Conservation (phyloP, 805 yeast genomes). For the Spathaspora arborariae region DNA sequence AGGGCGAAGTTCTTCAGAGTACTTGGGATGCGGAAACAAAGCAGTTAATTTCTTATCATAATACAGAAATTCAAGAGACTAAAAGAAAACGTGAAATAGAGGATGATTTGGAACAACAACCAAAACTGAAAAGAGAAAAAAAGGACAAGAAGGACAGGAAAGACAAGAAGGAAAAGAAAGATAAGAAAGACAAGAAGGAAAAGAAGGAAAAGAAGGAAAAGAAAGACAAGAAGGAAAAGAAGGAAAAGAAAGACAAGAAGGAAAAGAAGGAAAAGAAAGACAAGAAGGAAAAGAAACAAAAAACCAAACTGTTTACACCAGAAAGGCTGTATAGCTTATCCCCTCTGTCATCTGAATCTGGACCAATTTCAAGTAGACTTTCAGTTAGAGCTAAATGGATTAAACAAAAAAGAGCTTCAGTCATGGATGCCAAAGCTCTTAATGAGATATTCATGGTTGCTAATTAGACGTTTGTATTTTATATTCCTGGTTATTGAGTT, state of each 20-base stretch:
- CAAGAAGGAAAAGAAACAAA: constrained; percentile 9
- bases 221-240: constrained; percentile 15
- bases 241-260: constrained; percentile 11
- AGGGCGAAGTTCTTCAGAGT: constrained; percentile 77
- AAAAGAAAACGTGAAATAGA: constrained; percentile 17
- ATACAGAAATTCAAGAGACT: constrained; percentile 6
- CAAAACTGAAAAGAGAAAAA: constrained; percentile 23
- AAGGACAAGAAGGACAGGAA: constrained; percentile 21
- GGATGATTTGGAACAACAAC: constrained; percentile 14
- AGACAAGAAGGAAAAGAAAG: constrained; percentile 25
- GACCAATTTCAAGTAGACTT: constrained; percentile 30
- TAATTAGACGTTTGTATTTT: constrained; percentile 21
- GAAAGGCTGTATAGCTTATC: constrained; percentile 2
- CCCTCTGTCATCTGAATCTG: constrained; percentile 5
- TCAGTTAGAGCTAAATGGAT: constrained; percentile 84
- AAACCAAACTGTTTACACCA: constrained; percentile 5
- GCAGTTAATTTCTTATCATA: constrained; percentile 12
- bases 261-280: constrained; percentile 7
- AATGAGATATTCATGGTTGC: constrained; percentile 91
- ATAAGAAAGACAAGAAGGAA: constrained; percentile 21
- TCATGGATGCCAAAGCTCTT: constrained; percentile 81
- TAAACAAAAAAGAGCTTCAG: constrained; percentile 86
- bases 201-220: constrained; percentile 17
- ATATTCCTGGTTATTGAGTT: not conserved
- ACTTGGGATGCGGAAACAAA: constrained; percentile 70